A percentile compares a stretch with the other conserved stretches of the same genome.
Conservation (phyloP, 2,329 filamentous ascomycete genomes). For the Fusarium oligoseptatum region DNA sequence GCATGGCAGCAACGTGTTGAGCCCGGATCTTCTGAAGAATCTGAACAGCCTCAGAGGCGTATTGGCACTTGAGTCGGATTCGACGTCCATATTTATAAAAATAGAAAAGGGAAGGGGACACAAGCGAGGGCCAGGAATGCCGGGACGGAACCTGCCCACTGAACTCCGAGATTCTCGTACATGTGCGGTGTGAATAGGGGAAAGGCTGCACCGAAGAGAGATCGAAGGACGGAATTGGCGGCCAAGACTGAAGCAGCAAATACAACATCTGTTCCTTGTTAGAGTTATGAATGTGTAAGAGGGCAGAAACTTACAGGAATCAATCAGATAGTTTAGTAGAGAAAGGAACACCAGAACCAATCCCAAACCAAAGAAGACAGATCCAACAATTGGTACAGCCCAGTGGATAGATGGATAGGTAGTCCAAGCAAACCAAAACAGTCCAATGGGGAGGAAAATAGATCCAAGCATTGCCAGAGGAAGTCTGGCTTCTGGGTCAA, state of each 20-base stretch:
- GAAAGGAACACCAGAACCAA: constrained; percentile 26
- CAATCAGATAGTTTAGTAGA: constrained; percentile 16
- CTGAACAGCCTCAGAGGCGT: neutral
- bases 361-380: constrained; percentile 12
- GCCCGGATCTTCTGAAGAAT: neutral
- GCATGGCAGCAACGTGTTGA: neutral
- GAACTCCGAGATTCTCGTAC: neutral
- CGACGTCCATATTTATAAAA: neutral
- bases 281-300: neutral
- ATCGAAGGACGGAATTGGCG: neutral
- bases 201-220: neutral
- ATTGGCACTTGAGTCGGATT: neutral
- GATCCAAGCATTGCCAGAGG: constrained; percentile 16
- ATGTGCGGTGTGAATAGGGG: neutral
- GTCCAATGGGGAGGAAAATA: constrained; percentile 7
- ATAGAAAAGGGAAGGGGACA: neutral
- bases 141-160: neutral
- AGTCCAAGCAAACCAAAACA: constrained; percentile 33
- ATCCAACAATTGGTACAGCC: constrained; percentile 13
- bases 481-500: constrained; percentile 6
- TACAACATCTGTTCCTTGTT: neutral
- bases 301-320: constrained; percentile 3
- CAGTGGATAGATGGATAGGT: constrained; percentile 6
- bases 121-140: neutral
- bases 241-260: neutral